Evolutionary conservation across 192 early-diverging fungal genomes (phyloP), one percentile per base, ranked within the genome.

Genomic region (Mortierella claussenii): DNA sequence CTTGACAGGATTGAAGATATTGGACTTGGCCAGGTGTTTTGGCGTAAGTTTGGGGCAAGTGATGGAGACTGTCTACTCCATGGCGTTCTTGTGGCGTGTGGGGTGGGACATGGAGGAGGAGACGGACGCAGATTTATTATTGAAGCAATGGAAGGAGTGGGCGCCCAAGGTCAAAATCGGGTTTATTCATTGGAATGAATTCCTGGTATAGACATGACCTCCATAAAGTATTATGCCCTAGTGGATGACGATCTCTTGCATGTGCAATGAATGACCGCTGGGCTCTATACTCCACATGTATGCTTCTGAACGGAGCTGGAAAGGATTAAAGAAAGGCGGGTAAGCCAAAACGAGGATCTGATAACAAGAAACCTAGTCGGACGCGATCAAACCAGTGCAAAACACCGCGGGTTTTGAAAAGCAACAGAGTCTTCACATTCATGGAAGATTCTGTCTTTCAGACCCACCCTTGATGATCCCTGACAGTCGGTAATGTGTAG

Each of bases 1-100:
- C 2, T 21, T 67, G 27, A 62, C 58, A 21, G 65, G 52, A 4
- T n/a, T 76, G 12, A 76, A 76, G 53, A 76, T 76, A 11, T 33
- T 76, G 52, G 73, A 76, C 31, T 42, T 67, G 28, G 64, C 58
- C 40, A 24, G 73, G 2, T 76, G 73, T 51, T 56, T 34, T 34
- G 73, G 65, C 23, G 58, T 76, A 12, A 40, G 44, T 10, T 33
- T 76, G 53, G 40, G 62, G 11, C 30, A 61, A 0, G 58, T 60
- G 12, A 56, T 76, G 64, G 52, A 61, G 18, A 36, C 49, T 2
- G 34, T 76, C 24, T 24, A 48, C 10, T 18, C 3, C 1, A 57
- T 76, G 73, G 59, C 60, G 52, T 62, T 40, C 34, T 30, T 76
- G 12, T 76, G 73, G 73, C 50, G 73, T 3, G 24, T 76, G 3